phyloP scores from a whole-genome alignment of 2,329 filamentous ascomycete species.

The Calonectria pteridis region DNA sequence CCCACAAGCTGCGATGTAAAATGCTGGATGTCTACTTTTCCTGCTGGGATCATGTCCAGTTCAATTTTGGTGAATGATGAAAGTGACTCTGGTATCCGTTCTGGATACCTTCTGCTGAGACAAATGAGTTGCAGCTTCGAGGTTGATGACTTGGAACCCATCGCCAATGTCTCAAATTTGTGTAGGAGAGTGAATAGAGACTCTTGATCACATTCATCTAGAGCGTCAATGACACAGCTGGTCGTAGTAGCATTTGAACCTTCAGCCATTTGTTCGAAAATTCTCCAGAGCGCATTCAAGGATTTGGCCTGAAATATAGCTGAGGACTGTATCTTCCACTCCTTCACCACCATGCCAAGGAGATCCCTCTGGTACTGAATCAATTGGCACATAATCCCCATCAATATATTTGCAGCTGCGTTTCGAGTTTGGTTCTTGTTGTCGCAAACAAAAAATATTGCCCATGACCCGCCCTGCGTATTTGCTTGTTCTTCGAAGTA shows the following conservation, averaged over 20 bases:
- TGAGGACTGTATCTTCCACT: background rate
- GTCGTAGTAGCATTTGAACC: fast-evolving
- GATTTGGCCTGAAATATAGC: fast-evolving
- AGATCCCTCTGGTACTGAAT: background rate
- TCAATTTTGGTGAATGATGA: background rate
- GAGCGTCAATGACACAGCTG: conserved; percentile 16
- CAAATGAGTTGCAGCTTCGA: background rate
- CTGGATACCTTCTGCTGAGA: conserved; percentile 16
- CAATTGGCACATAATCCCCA: conserved; percentile 9
- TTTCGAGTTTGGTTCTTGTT: conserved; percentile 18
- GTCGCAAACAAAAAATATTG: conserved; percentile 32
- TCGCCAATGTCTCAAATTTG: background rate
- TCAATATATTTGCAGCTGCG: conserved; percentile 14
- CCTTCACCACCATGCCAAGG: fast-evolving
- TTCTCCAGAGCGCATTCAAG: conserved; percentile 3
- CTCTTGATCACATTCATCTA: conserved; percentile 16
- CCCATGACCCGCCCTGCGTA: background rate
- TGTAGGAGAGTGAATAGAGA: background rate
- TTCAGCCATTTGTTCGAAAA: background rate
- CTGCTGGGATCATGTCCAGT: fast-evolving
- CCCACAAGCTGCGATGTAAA: background rate
- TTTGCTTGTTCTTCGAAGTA: background rate
- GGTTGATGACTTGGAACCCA: background rate
- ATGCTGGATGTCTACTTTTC: background rate
- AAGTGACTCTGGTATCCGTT: background rate